Conservation (phyloP, 1,139 yeast genomes). For the Candida gigantensis region DNA sequence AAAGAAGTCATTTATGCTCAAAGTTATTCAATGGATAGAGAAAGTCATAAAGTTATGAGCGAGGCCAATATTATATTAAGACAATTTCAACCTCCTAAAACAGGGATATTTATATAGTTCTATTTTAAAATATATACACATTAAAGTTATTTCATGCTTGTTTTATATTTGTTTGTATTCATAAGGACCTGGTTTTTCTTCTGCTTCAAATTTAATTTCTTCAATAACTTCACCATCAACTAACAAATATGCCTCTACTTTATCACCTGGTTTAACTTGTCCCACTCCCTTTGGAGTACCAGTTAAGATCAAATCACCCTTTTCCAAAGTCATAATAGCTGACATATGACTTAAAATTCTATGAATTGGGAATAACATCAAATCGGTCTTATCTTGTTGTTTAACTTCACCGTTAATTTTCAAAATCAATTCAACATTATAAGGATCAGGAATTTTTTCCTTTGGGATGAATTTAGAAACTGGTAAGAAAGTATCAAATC, state of each 20-base stretch:
- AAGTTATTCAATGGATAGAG: slow-evolving; percentile 86
- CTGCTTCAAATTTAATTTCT: slow-evolving; percentile 54
- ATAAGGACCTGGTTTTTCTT: slow-evolving; percentile 80
- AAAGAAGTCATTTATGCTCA: slow-evolving; percentile 92
- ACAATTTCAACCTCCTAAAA: slow-evolving; percentile 68
- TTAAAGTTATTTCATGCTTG: background rate
- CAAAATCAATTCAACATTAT: slow-evolving; percentile 66
- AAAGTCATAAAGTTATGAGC: slow-evolving; percentile 66
- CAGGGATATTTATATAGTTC: slow-evolving; percentile 41
- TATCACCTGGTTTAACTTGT: slow-evolving; percentile 73
- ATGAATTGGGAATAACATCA: slow-evolving; percentile 90
- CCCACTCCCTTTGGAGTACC: slow-evolving; percentile 99
- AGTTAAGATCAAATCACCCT: slow-evolving; percentile 88
- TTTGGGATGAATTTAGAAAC: slow-evolving; percentile 72
- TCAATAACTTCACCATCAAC: slow-evolving; percentile 58
- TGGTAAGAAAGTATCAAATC: slow-evolving; percentile 94
- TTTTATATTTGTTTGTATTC: slow-evolving; percentile 55
- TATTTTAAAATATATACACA: too few relatives aligned
- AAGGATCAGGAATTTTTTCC: slow-evolving; percentile 66
- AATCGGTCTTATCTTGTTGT: slow-evolving; percentile 76
- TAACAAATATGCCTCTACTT: slow-evolving; percentile 60
- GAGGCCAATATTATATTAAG: slow-evolving; percentile 75
- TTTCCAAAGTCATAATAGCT: slow-evolving; percentile 81
- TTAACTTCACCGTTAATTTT: slow-evolving; percentile 67
- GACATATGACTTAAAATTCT: slow-evolving; percentile 80